These are phyloP conservation scores for Cunninghamia lanceolata DNA, from an alignment of 75 land plant genomes.

Conservation along the genomic window DNA sequence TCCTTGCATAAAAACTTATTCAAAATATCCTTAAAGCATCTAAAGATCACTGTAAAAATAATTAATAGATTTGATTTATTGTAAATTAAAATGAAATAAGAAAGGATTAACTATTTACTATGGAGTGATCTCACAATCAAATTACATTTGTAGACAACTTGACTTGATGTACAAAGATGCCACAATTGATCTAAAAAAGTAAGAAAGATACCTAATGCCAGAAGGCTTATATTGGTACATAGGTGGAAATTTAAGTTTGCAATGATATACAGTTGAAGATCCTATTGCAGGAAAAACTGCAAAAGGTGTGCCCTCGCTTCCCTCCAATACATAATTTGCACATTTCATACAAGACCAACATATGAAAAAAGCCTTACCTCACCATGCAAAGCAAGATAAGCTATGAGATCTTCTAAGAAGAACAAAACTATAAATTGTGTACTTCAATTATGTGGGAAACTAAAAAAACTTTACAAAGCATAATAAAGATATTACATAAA, in stretches of 20 bases:
- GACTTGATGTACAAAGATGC: background rate
- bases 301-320: conserved; percentile 93
- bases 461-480: background rate
- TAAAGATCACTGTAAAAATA: too few relatives aligned
- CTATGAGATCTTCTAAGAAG: background rate
- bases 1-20: too few relatives aligned
- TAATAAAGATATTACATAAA: background rate
- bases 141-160: background rate
- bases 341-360: background rate
- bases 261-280: conserved; percentile 17
- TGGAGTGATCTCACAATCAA: too few relatives aligned
- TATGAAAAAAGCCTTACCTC: background rate
- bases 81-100: background rate
- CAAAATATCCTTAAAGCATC: too few relatives aligned
- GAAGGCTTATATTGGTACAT: conserved; percentile 96
- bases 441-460: background rate
- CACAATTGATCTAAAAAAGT: background rate
- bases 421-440: background rate
- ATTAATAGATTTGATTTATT: background rate
- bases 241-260: conserved; percentile 91
- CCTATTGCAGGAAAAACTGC: conserved; percentile 39
- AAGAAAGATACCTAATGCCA: conserved; percentile 60
- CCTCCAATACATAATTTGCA: conserved; percentile 95
- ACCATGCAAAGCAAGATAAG: background rate
- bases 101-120: background rate